Evolutionary conservation across 2,329 filamentous ascomycete species (phyloP).

Genomic region (Dactylellina leptospora): DNA sequence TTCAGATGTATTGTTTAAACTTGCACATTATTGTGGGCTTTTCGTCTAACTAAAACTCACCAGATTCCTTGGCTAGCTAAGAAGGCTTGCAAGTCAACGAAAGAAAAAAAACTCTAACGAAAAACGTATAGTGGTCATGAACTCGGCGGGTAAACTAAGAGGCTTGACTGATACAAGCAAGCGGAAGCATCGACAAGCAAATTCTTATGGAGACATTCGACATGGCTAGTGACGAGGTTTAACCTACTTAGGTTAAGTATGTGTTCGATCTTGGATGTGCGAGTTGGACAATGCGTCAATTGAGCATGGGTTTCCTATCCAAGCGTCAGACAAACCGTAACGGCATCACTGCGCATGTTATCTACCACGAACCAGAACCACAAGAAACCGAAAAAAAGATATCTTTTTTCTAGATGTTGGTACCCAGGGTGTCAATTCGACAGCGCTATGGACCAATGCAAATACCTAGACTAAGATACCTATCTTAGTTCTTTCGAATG

Average conservation of each 20-base stretch:
- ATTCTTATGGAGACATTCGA: not conserved
- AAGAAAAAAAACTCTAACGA: not conserved
- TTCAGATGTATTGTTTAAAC: too few species aligned
- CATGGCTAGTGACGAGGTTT: conserved; percentile 11
- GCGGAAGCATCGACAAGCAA: conserved; percentile 46
- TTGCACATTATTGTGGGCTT: not conserved
- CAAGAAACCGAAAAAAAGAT: conserved; percentile 13
- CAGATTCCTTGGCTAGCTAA: conserved; percentile 32
- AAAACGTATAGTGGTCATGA: conserved; percentile 1
- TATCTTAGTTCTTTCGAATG: too few species aligned
- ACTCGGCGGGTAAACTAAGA: conserved; percentile 36
- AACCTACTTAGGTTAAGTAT: conserved; percentile 10
- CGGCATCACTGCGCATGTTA: conserved; percentile 14
- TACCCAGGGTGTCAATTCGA: too few species aligned
- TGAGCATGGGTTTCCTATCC: conserved; percentile 40
- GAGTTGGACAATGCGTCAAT: conserved; percentile 14
- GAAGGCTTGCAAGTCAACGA: conserved; percentile 6
- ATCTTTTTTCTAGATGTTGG: conserved; percentile 48
- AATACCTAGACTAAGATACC: too few species aligned
- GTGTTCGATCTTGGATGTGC: conserved; percentile 48
- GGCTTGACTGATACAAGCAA: conserved; percentile 35
- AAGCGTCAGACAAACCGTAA: conserved; percentile 17
- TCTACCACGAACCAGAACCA: not conserved
- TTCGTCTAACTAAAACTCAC: conserved; percentile 25
- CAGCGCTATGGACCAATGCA: too few species aligned